Percentiles rank a stretch among this genome's conserved stretches.
Conservation (phyloP, 2,329 filamentous ascomycete genomes). For the Rhinocladiella mackenziei region DNA sequence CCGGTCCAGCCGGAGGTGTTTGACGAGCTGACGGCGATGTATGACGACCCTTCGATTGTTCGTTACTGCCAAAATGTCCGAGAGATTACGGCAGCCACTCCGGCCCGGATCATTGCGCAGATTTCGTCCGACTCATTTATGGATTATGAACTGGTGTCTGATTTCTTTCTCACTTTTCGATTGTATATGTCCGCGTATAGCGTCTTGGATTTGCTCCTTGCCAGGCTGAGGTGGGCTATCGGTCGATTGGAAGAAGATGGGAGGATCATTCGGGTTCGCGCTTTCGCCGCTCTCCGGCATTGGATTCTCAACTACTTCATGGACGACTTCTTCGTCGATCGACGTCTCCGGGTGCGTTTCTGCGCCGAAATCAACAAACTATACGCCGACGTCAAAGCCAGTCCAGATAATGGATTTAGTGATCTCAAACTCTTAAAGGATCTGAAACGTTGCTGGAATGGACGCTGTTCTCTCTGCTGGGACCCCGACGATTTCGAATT, state of each 20-base stretch:
- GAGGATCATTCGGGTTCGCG: slow-evolving; percentile 89
- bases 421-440: slow-evolving; percentile 86
- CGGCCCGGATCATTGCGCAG: slow-evolving; percentile 85
- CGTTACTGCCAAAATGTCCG: slow-evolving; percentile 69
- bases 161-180: slow-evolving; percentile 95
- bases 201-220: slow-evolving; percentile 77
- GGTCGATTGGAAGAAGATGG: slow-evolving; percentile 75
- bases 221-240: slow-evolving; percentile 82
- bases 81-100: slow-evolving; percentile 82
- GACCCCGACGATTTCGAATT: slow-evolving; percentile 65
- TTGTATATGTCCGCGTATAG: slow-evolving; percentile 74
- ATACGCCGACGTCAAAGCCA: slow-evolving; percentile 49
- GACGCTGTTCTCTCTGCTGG: slow-evolving; percentile 87
- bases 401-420: slow-evolving; percentile 53
- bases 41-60: slow-evolving; percentile 77
- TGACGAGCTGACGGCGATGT: slow-evolving; percentile 73
- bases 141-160: slow-evolving; percentile 93
- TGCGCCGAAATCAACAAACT: slow-evolving; percentile 72
- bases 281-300: slow-evolving; percentile 90
- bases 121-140: slow-evolving; percentile 95
- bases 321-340: slow-evolving; percentile 83
- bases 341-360: slow-evolving; percentile 69
- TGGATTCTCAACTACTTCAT: slow-evolving; percentile 98
- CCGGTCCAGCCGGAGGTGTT: slow-evolving; percentile 64
- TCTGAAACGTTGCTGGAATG: slow-evolving; percentile 94